Conservation (phyloP, 108 stramenopile species). For the Aurantiochytrium sp. region DNA sequence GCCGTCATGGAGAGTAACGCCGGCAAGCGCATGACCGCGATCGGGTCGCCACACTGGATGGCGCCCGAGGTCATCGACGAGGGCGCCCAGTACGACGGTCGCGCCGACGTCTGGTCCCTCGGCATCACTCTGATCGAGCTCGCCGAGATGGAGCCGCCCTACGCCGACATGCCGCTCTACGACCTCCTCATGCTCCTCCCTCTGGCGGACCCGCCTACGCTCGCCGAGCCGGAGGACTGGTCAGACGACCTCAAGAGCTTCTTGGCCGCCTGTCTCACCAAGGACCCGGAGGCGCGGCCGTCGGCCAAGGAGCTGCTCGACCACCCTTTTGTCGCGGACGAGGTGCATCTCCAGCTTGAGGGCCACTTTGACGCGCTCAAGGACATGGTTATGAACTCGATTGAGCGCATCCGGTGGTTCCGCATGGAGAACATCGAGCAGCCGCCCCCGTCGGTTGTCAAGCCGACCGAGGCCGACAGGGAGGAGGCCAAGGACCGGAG, state of each 20-base stretch:
- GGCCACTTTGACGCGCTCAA: background rate
- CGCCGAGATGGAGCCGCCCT: conserved; percentile 92
- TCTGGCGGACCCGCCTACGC: conserved; percentile 46
- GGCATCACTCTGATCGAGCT: conserved; percentile 25
- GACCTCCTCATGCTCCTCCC: conserved; percentile 59
- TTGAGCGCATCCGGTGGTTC: background rate
- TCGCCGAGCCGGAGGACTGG: conserved; percentile 51
- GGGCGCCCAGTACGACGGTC: background rate
- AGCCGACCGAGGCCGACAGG: background rate
- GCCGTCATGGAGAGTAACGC: background rate
- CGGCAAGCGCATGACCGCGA: background rate
- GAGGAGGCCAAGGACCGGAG: background rate
- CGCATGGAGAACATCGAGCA: background rate
- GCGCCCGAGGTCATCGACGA: conserved; percentile 26
- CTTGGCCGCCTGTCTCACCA: conserved; percentile 39
- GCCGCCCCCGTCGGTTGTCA: background rate
- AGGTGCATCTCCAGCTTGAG: background rate
- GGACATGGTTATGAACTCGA: background rate
- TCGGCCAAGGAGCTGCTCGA: conserved; percentile 27
- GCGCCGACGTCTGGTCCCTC: conserved; percentile 31
- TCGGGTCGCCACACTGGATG: conserved; percentile 34
- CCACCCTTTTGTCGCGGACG: conserved; percentile 31
- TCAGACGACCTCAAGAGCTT: conserved; percentile 44
- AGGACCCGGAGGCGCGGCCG: conserved; percentile 39
- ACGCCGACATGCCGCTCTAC: conserved; percentile 83